These are phyloP conservation scores for Venturia effusa DNA, from an alignment of 2,329 filamentous ascomycete genomes.

Conservation along the genomic window DNA sequence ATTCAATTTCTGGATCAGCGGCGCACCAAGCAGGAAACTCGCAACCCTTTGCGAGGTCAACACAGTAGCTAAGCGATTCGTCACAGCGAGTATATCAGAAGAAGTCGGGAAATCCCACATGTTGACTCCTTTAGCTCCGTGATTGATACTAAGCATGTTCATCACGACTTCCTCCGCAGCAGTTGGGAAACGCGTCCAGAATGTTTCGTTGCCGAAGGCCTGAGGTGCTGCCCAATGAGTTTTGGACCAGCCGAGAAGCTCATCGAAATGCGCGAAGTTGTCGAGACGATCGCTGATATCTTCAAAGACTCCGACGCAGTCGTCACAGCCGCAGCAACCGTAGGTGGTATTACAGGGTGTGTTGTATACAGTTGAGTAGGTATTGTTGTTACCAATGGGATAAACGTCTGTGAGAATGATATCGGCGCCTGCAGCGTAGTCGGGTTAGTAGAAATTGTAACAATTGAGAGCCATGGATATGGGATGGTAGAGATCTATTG, in stretches of 20 bases:
- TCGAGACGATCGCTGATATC: constrained; percentile 41
- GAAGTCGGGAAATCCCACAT: constrained; percentile 38
- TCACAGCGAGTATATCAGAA: constrained; percentile 23
- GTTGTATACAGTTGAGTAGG: constrained; percentile 41
- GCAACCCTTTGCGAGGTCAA: not conserved
- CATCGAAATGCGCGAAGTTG: constrained; percentile 28
- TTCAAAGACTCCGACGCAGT: constrained; percentile 42
- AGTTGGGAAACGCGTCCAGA: constrained; percentile 37
- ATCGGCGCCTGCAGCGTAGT: constrained; percentile 46
- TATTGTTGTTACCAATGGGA: constrained; percentile 46
- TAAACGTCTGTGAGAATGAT: constrained; percentile 51
- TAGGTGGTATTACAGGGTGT: constrained; percentile 45
- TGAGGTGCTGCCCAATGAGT: constrained; percentile 40
- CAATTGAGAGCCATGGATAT: constrained; percentile 50
- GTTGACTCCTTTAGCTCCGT: constrained; percentile 39
- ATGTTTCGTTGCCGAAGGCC: constrained; percentile 36
- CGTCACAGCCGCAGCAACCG: constrained; percentile 53
- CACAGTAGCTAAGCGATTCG: constrained; percentile 25
- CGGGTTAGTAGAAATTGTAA: constrained; percentile 47
- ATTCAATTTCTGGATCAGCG: constrained; percentile 16
- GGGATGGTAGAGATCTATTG: constrained; percentile 50
- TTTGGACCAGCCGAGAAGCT: constrained; percentile 28
- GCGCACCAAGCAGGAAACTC: constrained; percentile 1
- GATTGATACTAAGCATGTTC: constrained; percentile 37
- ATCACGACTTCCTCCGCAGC: constrained; percentile 35